phyloP scores from a whole-genome alignment of 2,329 filamentous ascomycete species.

The Penicillium sclerotiorum region DNA sequence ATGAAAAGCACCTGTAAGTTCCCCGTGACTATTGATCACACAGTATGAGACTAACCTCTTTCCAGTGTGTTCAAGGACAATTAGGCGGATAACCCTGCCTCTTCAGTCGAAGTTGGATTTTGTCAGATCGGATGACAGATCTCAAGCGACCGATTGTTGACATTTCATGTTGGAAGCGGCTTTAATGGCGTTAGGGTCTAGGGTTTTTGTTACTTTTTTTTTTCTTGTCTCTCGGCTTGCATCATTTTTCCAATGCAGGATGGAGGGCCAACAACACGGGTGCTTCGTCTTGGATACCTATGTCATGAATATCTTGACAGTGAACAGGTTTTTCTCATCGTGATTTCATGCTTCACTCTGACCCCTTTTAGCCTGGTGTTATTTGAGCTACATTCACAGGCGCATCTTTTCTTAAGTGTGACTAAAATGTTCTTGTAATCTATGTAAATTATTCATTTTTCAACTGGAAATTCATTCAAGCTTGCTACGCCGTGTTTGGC shows the following conservation, averaged over 20 bases:
- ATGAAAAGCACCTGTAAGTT: constrained; percentile 52
- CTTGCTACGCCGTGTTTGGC: background rate
- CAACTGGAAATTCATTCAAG: background rate
- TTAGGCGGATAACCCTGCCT: background rate
- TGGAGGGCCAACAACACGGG: background rate
- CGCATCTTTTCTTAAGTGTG: background rate
- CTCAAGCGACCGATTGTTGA: too few relatives aligned
- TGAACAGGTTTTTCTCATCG: background rate
- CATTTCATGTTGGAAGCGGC: too few relatives aligned
- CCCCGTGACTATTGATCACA: background rate
- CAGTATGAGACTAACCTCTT: constrained; percentile 17
- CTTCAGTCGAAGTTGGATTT: background rate
- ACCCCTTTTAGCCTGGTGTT: background rate
- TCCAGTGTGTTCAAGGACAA: constrained; percentile 41
- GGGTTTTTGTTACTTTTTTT: background rate
- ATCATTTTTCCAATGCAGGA: constrained; percentile 4
- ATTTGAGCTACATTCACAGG: background rate
- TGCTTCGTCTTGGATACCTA: background rate
- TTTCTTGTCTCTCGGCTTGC: background rate
- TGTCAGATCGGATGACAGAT: background rate
- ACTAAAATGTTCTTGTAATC: background rate
- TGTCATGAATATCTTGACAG: background rate
- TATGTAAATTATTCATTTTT: too few relatives aligned
- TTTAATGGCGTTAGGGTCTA: constrained; percentile 9
- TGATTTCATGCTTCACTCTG: background rate